Conservation (phyloP, 495 filamentous ascomycete genomes). For the Schizothecium vesticola region DNA sequence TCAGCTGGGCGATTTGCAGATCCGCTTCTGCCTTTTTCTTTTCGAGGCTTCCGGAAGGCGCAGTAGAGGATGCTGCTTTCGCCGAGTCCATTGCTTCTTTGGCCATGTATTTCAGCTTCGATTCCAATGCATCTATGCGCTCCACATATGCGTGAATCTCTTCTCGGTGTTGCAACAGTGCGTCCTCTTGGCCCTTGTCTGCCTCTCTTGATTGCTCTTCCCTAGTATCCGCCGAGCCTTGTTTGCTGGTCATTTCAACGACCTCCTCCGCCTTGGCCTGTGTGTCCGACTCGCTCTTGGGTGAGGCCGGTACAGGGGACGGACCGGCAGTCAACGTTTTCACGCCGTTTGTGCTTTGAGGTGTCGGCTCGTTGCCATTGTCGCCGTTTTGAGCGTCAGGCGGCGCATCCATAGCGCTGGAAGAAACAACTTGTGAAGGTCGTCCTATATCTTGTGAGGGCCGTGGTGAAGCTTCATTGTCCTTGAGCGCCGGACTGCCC, state of each 20-base stretch:
- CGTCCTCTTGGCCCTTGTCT: constrained; percentile 52
- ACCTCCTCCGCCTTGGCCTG: constrained; percentile 1
- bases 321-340: background rate
- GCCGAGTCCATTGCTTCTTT: constrained; percentile 70
- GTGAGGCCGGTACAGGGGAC: background rate
- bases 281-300: background rate
- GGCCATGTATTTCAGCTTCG: constrained; percentile 82
- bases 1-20: constrained; percentile 78
- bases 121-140: constrained; percentile 85
- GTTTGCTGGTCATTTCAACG: background rate
- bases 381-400: background rate
- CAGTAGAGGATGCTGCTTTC: constrained; percentile 53
- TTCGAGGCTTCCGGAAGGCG: constrained; percentile 59
- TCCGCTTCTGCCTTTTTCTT: constrained; percentile 83
- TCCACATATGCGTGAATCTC: constrained; percentile 80
- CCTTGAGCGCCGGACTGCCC: constrained; percentile 15
- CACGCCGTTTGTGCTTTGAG: background rate
- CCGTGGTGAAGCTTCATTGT: constrained; percentile 9
- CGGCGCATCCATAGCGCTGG: background rate
- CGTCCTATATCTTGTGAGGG: constrained; percentile 11
- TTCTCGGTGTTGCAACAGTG: constrained; percentile 63
- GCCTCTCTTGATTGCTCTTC: constrained; percentile 28
- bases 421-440: background rate
- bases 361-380: background rate
- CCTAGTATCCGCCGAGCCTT: background rate